Evolutionary conservation across 306 rosid genomes (phyloP), one percentile per base, ranked within the genome.

Genomic region (Begonia fuchsioides): DNA sequence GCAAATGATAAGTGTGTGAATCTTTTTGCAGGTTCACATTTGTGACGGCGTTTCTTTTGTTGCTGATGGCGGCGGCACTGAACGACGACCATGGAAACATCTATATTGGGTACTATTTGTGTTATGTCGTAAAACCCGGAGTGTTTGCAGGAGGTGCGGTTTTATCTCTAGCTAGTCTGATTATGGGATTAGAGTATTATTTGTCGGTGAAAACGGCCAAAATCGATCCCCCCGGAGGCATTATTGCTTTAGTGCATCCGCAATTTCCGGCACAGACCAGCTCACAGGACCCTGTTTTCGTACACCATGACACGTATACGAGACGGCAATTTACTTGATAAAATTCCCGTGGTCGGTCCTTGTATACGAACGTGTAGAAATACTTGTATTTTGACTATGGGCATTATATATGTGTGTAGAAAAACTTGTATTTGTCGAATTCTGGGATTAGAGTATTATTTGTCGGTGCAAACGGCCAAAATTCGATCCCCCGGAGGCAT

Each of bases 241-340:
- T 88, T n/a, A n/a, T n/a, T 60, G 95, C 94, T 51, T 74, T 90
- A 94, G 97, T 80, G 50, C 92, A 81, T 17, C 90, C 93, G 16
- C 95, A 81, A 54, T 50, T 88, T 38, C 93, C 86, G 47, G 61
- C 73, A 15, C 86, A 62, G 53, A 57, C 32, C 10, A 50, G 32
- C 32, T 20, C 59, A 49, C 74, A 73, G 15, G 78, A 76, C 1
- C 97, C 97, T 0, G 90, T 84, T 2, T 88, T 84, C 46, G 90
- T 90, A 39, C 97, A 79, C 3, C 93, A 90, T 68, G 97, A 90
- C 71, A 90, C 97, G 0, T 90, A 84, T 17, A 62, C 67, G 39
- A 74, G 95, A 59, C 70, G 95, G 56, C 95, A 90, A 52, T 81
- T 72, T 70, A 74, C 90, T 12, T 88, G 88, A 80, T 60, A 26